Conservation (phyloP, 2,329 filamentous ascomycete genomes). For the Amauroascus niger region DNA sequence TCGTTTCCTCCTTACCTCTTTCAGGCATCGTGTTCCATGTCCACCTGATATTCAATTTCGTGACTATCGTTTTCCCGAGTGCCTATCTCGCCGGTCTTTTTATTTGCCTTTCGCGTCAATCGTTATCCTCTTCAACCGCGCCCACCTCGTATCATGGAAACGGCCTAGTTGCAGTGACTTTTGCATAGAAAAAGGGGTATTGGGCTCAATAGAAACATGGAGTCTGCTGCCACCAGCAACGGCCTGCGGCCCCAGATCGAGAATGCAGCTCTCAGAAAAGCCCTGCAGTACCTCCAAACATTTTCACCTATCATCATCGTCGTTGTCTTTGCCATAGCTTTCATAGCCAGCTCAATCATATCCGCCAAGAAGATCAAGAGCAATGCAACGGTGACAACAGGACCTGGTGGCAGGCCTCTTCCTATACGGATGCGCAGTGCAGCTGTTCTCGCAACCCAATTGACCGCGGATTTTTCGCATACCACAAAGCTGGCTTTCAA, state of each 20-base stretch:
- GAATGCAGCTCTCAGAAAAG: slow-evolving; percentile 34
- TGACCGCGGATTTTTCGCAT: slow-evolving; percentile 51
- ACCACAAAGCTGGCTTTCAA: slow-evolving; percentile 63
- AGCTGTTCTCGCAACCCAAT: slow-evolving; percentile 41
- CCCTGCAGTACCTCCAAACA: slow-evolving; percentile 45
- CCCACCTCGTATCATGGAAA: slow-evolving; percentile 12
- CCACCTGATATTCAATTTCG: neutral
- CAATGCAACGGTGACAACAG: slow-evolving; percentile 45
- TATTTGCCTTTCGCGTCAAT: neutral
- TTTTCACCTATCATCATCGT: slow-evolving; percentile 56
- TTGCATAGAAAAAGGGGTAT: slow-evolving; percentile 3
- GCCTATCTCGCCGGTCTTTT: neutral
- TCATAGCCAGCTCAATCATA: slow-evolving; percentile 52
- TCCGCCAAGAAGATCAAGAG: slow-evolving; percentile 42
- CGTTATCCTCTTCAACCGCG: neutral
- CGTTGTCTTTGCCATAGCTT: slow-evolving; percentile 53
- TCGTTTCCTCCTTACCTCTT: neutral
- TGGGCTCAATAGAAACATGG: slow-evolving; percentile 14
- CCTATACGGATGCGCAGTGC: slow-evolving; percentile 52
- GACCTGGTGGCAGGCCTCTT: slow-evolving; percentile 82
- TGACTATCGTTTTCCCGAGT: slow-evolving; percentile 2
- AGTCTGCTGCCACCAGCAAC: slow-evolving; percentile 6
- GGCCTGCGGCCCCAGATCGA: slow-evolving; percentile 18
- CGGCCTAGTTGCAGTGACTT: slow-evolving; percentile 12
- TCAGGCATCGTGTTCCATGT: neutral